A percentile compares a stretch with the other conserved stretches of the same genome.
phyloP scores from a whole-genome alignment of 805 yeast species.

The Spathaspora girioi region DNA sequence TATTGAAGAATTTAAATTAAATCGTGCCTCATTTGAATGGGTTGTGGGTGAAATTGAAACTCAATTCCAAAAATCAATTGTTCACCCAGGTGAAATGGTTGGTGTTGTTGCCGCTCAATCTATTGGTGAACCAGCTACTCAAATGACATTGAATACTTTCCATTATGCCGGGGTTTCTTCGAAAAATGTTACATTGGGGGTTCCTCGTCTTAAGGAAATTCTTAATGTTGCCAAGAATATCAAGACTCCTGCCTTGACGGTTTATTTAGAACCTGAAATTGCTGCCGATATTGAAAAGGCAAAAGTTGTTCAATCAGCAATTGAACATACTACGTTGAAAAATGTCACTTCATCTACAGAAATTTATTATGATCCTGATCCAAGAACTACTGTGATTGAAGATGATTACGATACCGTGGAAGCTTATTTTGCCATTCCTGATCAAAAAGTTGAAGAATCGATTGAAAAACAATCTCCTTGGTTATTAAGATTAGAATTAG shows the following conservation, averaged over 20 bases:
- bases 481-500: constrained; percentile 93
- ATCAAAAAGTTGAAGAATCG: constrained; percentile 93
- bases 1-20: constrained; percentile 83
- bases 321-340: constrained; percentile 91
- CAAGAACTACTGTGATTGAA: constrained; percentile 91
- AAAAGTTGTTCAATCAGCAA: constrained; percentile 91
- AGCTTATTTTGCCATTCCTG: constrained; percentile 95
- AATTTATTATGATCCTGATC: constrained; percentile 97
- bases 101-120: constrained; percentile 98
- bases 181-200: constrained; percentile 94
- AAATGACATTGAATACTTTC: constrained; percentile 96
- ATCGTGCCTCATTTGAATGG: constrained; percentile 90
- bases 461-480: constrained; percentile 96
- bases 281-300: constrained; percentile 92
- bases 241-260: constrained; percentile 98
- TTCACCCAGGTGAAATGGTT: constrained; percentile 98
- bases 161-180: constrained; percentile 98
- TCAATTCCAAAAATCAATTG: constrained; percentile 87
- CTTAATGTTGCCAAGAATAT: constrained; percentile 96
- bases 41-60: constrained; percentile 90
- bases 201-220: constrained; percentile 96
- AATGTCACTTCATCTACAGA: constrained; percentile 97
- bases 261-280: constrained; percentile 76
- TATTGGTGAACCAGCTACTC: constrained; percentile 97
- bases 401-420: constrained; percentile 97